Evolutionary conservation across 2,329 filamentous ascomycete species (phyloP).

Genomic region (Stemphylium vesicarium): DNA sequence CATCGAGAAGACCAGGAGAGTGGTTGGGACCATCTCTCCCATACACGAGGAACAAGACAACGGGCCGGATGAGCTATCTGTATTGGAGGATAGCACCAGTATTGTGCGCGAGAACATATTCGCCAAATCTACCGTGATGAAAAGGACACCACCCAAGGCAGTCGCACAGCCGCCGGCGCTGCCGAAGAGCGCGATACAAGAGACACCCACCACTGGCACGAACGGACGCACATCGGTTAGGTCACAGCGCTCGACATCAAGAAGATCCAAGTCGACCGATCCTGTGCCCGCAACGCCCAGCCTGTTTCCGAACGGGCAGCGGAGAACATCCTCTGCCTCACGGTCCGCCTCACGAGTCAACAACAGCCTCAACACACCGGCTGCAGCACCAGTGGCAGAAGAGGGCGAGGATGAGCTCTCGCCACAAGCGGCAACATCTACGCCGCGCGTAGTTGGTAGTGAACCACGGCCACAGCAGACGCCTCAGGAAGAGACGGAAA

Average conservation of each 20-base stretch:
- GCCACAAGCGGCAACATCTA: constrained; percentile 15
- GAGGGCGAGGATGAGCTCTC: constrained; percentile 41
- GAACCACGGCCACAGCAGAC: constrained; percentile 3
- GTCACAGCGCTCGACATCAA: constrained; percentile 15
- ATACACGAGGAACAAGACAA: constrained; percentile 35
- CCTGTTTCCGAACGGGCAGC: constrained; percentile 19
- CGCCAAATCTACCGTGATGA: constrained; percentile 10
- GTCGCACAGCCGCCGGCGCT: constrained; percentile 13
- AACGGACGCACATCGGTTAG: constrained; percentile 12
- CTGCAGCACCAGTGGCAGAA: constrained; percentile 19
- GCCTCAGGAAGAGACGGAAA: constrained; percentile 19
- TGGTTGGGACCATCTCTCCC: constrained; percentile 31
- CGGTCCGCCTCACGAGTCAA: constrained; percentile 21
- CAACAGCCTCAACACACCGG: constrained; percentile 22
- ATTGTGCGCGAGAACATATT: constrained; percentile 22
- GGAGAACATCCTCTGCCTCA: constrained; percentile 19
- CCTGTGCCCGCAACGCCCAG: constrained; percentile 33
- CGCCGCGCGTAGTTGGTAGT: constrained; percentile 5
- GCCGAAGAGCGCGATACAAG: constrained; percentile 2
- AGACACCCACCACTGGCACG: constrained; percentile 14
- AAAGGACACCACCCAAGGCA: constrained; percentile 20
- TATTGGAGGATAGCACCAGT: constrained; percentile 26
- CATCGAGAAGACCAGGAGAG: constrained; percentile 36
- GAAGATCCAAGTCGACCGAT: constrained; percentile 31
- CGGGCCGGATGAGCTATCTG: constrained; percentile 37